Conservation (phyloP, 805 yeast species). For the Dipodascopsis tothii region DNA sequence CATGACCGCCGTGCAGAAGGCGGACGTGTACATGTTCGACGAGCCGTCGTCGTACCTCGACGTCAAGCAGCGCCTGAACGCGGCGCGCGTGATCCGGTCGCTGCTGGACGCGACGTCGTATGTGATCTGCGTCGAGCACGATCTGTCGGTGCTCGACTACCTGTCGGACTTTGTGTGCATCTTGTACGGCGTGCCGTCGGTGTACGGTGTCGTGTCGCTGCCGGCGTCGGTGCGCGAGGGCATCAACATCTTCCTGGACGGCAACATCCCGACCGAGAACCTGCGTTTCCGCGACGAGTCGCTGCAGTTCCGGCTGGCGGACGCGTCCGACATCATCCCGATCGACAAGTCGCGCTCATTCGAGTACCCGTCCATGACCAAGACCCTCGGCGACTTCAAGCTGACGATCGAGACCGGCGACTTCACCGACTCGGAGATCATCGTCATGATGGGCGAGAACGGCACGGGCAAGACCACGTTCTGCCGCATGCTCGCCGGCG, state of each 20-base stretch:
- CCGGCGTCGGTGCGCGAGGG: slow-evolving; percentile 98
- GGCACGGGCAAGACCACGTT: slow-evolving; percentile 99
- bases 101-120: slow-evolving; percentile 62
- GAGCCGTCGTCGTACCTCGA: slow-evolving; percentile 98
- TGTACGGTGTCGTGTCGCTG: slow-evolving; percentile 95
- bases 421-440: slow-evolving; percentile 90
- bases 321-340: slow-evolving; percentile 70
- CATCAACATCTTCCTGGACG: slow-evolving; percentile 95
- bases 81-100: slow-evolving; percentile 89
- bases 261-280: slow-evolving; percentile 94
- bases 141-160: slow-evolving; percentile 93
- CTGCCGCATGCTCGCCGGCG: slow-evolving; percentile 92
- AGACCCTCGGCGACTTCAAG: slow-evolving; percentile 95
- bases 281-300: slow-evolving; percentile 95
- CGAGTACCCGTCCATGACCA: slow-evolving; percentile 71
- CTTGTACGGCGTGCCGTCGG: slow-evolving; percentile 95
- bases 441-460: slow-evolving; percentile 99
- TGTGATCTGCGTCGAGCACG: slow-evolving; percentile 97
- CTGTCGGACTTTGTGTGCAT: slow-evolving; percentile 95
- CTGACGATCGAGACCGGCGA: slow-evolving; percentile 77
- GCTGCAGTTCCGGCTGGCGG: slow-evolving; percentile 84
- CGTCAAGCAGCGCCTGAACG: slow-evolving; percentile 96
- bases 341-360: slow-evolving; percentile 73
- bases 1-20: slow-evolving; percentile 90
- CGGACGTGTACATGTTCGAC: slow-evolving; percentile 97